Conservation (phyloP, 768 basidiomycete species). For the Clathrus columnatus region DNA sequence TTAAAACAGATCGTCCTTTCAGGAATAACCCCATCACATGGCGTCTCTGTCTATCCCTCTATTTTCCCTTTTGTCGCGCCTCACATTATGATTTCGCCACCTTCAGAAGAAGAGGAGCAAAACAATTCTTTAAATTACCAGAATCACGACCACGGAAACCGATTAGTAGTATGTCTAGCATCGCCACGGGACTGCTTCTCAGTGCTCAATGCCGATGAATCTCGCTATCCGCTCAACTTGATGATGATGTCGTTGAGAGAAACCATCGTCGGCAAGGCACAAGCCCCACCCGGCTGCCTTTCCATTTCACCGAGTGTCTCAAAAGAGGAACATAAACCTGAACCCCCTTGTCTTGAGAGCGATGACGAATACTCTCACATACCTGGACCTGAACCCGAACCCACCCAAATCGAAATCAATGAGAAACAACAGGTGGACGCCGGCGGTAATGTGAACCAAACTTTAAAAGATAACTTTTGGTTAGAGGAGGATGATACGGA, state of each 20-base stretch:
- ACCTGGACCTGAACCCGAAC: neutral
- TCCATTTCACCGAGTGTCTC: too few species aligned
- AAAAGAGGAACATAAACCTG: too few species aligned
- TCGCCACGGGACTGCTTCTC: neutral
- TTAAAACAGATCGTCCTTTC: too few species aligned
- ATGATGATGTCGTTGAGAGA: too few species aligned
- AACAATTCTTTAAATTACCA: neutral
- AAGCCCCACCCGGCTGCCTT: neutral
- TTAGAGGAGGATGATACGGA: neutral
- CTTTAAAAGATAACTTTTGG: neutral
- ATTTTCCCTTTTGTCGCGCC: neutral
- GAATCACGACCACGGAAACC: neutral
- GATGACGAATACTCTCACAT: neutral
- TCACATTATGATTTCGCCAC: neutral
- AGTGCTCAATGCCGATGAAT: too few species aligned
- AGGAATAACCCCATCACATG: neutral
- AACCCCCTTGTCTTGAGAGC: too few species aligned
- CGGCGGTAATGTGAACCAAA: too few species aligned
- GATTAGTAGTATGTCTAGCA: neutral
- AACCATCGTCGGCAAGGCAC: neutral
- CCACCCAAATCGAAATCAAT: too few species aligned
- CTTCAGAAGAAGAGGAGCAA: neutral
- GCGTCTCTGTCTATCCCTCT: neutral
- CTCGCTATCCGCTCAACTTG: too few species aligned
- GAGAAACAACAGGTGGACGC: too few species aligned